These are phyloP conservation scores for Suillus brevipes DNA, from an alignment of 768 basidiomycete species.

Conservation along the genomic window DNA sequence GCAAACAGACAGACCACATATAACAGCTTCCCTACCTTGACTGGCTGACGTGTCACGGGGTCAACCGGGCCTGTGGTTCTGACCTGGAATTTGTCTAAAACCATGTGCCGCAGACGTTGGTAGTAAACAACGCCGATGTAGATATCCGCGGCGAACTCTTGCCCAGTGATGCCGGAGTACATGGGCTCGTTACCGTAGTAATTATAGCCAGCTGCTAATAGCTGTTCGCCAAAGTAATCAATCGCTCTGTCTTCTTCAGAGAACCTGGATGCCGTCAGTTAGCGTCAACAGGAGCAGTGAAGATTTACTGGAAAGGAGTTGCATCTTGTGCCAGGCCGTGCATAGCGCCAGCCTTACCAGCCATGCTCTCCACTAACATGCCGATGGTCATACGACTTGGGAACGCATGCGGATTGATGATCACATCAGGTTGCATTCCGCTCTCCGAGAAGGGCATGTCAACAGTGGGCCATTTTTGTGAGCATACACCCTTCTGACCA, in stretches of 20 bases:
- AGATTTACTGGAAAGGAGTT: conserved; percentile 90
- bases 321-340: conserved; percentile 98
- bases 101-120: conserved; percentile 98
- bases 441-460: conserved; percentile 99
- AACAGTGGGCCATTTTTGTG: conserved; percentile 96
- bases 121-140: conserved; percentile 99
- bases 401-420: conserved; percentile 99
- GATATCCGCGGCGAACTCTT: conserved; percentile 98
- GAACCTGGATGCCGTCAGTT: conserved; percentile 55
- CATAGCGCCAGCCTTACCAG: conserved; percentile 98
- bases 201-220: conserved; percentile 92
- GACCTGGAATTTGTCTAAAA: conserved; percentile 99
- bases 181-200: conserved; percentile 99
- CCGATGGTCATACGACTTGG: conserved; percentile 99
- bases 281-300: conserved; percentile 7
- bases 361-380: conserved; percentile 99
- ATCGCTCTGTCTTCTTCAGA: conserved; percentile 96
- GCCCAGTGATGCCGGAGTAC: conserved; percentile 99
- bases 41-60: conserved; percentile 92
- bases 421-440: conserved; percentile 98
- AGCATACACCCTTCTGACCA: conserved; percentile 99
- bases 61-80: conserved; percentile 98
- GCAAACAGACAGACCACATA: background rate
- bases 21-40: conserved; percentile 66
- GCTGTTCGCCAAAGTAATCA: conserved; percentile 96